A percentile compares a stretch with the other conserved stretches of the same genome.
phyloP scores from a whole-genome alignment of 129 eudicot species.

The Oenanthe sinensis region DNA sequence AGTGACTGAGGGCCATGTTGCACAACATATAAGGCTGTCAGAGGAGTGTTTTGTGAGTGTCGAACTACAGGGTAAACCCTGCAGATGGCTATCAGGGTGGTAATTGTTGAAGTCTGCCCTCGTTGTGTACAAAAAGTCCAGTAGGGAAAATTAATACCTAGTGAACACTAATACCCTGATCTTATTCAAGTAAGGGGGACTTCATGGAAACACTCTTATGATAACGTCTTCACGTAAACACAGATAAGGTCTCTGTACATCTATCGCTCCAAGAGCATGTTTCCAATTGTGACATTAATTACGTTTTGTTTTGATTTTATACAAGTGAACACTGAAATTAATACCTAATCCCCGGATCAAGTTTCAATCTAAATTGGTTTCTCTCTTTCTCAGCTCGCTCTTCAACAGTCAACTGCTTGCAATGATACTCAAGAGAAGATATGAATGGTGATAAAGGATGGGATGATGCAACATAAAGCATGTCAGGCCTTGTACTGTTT shows the following conservation, averaged over 20 bases:
- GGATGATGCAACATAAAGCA: slow-evolving; percentile 66
- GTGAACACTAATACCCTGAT: neutral
- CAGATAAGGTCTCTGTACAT: neutral
- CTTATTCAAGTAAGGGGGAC: neutral
- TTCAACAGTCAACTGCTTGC: slow-evolving; percentile 52
- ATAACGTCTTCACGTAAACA: neutral
- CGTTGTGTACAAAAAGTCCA: neutral
- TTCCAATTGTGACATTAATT: neutral
- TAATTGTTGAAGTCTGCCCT: neutral
- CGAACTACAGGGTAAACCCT: neutral
- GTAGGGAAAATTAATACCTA: neutral
- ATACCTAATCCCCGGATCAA: slow-evolving; percentile 74
- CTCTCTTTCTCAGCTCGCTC: slow-evolving; percentile 48
- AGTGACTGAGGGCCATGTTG: neutral
- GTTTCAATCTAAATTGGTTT: slow-evolving; percentile 35
- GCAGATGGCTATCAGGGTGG: neutral
- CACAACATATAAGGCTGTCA: neutral
- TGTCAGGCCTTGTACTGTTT: slow-evolving; percentile 65
- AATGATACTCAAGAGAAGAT: slow-evolving; percentile 57
- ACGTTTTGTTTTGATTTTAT: neutral
- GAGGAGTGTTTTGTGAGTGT: neutral
- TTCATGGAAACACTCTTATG: neutral
- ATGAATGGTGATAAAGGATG: slow-evolving; percentile 77
- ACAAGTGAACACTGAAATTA: slow-evolving; percentile 10
- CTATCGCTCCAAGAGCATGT: neutral